A percentile compares a stretch with the other conserved stretches of the same genome.
Evolutionary conservation across 306 rosid species (phyloP).

Genomic region (Cyamopsis tetragonoloba): DNA sequence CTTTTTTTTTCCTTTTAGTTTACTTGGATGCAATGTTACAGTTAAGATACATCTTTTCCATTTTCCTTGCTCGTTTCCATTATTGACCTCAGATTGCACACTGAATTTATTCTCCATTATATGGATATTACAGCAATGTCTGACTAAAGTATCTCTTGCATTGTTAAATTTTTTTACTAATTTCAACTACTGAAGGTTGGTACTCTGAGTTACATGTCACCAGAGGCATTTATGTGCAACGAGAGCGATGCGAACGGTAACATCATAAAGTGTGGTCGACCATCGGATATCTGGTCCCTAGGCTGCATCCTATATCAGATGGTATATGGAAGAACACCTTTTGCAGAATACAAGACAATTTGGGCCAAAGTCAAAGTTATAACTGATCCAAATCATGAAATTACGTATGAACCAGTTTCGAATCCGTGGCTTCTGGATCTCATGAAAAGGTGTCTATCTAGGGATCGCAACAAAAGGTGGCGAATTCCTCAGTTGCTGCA

Average conservation of each 20-base stretch:
- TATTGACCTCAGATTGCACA: not conserved
- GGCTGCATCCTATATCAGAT: conserved; percentile 98
- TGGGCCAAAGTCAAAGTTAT: conserved; percentile 95
- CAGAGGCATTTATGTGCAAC: conserved; percentile 95
- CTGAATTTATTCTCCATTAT: not conserved
- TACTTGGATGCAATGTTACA: not conserved
- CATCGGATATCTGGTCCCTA: conserved; percentile 95
- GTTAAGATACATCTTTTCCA: not conserved
- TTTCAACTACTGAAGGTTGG: conserved; percentile 57
- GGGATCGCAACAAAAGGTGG: conserved; percentile 95
- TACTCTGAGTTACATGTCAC: conserved; percentile 96
- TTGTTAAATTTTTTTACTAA: not conserved
- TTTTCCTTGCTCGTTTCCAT: not conserved
- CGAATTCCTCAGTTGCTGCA: conserved; percentile 87
- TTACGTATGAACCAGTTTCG: conserved; percentile 54
- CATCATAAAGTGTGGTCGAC: conserved; percentile 85
- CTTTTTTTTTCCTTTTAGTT: not conserved
- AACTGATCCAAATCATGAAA: conserved; percentile 81
- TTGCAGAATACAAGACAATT: conserved; percentile 84
- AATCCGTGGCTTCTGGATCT: conserved; percentile 93
- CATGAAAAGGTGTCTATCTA: conserved; percentile 89
- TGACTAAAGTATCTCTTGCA: not conserved
- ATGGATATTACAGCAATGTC: not conserved
- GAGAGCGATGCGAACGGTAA: conserved; percentile 85
- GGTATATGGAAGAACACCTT: conserved; percentile 94